A percentile compares a stretch with the other conserved stretches of the same genome.
These are phyloP conservation scores for Verticillium nubilum DNA, from an alignment of 2,329 filamentous ascomycete species.

Conservation along the genomic window DNA sequence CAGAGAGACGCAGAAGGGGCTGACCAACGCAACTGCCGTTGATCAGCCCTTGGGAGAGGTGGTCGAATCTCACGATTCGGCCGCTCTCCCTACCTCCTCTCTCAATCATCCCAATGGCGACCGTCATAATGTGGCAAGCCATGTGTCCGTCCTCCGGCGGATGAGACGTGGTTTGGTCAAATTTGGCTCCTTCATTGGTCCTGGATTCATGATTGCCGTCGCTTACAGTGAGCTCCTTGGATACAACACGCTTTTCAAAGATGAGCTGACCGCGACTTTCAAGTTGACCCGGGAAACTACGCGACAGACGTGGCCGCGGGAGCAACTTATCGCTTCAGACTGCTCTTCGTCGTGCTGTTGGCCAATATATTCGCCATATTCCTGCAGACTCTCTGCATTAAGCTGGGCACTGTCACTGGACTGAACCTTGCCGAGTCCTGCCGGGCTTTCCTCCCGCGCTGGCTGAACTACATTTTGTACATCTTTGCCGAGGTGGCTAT, in stretches of 20 bases:
- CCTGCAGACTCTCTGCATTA: conserved; percentile 62
- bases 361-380: conserved; percentile 69
- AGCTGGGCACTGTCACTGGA: conserved; percentile 64
- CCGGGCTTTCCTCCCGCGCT: conserved; percentile 57
- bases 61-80: conserved; percentile 1
- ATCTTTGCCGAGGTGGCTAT: conserved; percentile 61
- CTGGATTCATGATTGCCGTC: conserved; percentile 60
- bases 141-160: not conserved
- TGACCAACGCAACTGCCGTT: conserved; percentile 1
- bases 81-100: conserved; percentile 6
- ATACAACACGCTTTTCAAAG: not conserved
- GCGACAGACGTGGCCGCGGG: conserved; percentile 65
- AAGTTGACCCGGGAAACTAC: conserved; percentile 61
- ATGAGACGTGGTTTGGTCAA: conserved; percentile 31
- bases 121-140: not conserved
- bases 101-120: not conserved
- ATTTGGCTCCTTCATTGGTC: conserved; percentile 56
- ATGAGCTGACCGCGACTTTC: not conserved
- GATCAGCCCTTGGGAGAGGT: conserved; percentile 9
- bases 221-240: conserved; percentile 45
- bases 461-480: conserved; percentile 60
- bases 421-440: conserved; percentile 63
- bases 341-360: conserved; percentile 64
- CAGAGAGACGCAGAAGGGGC: not conserved
- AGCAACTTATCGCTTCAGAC: conserved; percentile 56